Percentiles rank a stretch among this genome's conserved stretches.
These are phyloP conservation scores for Boletus reticulatus DNA, from an alignment of 768 basidiomycete species.

Conservation along the genomic window DNA sequence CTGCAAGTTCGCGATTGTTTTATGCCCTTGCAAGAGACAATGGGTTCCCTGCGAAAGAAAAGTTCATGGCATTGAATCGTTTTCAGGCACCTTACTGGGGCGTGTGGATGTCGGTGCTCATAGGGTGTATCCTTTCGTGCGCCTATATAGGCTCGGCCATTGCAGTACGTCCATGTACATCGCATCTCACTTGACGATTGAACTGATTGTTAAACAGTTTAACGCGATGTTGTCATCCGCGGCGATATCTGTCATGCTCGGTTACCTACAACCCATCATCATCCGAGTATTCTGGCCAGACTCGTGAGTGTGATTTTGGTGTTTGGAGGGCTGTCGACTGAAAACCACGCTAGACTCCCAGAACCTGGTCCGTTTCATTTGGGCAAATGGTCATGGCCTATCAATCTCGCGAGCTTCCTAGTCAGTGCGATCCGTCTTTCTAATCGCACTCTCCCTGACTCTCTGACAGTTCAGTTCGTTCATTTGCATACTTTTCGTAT, in stretches of 20 bases:
- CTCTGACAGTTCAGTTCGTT: constrained; percentile 46
- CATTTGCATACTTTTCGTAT: constrained; percentile 53
- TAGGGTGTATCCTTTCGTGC: constrained; percentile 54
- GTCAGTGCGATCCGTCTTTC: constrained; percentile 28
- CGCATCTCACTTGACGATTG: neutral
- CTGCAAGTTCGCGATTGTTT: constrained; percentile 54
- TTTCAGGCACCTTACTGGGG: constrained; percentile 55
- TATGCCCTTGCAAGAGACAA: constrained; percentile 57
- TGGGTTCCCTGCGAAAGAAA: constrained; percentile 45
- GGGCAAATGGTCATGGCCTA: constrained; percentile 50
- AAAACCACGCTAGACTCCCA: constrained; percentile 35
- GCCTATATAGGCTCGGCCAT: constrained; percentile 57
- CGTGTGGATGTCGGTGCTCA: constrained; percentile 52
- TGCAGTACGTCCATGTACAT: constrained; percentile 42
- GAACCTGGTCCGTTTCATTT: constrained; percentile 51
- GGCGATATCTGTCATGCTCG: constrained; percentile 56
- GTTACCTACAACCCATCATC: constrained; percentile 56
- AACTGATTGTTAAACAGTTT: constrained; percentile 33
- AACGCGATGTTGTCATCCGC: constrained; percentile 57
- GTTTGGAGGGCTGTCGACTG: neutral
- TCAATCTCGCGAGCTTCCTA: constrained; percentile 48
- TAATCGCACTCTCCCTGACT: neutral
- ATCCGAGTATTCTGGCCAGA: constrained; percentile 58
- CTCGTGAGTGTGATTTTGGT: constrained; percentile 32
- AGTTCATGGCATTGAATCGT: constrained; percentile 50